Evolutionary conservation across 2,329 filamentous ascomycete genomes (phyloP), one percentile per base, ranked within the genome.

Genomic region (Aureobasidium sp.): DNA sequence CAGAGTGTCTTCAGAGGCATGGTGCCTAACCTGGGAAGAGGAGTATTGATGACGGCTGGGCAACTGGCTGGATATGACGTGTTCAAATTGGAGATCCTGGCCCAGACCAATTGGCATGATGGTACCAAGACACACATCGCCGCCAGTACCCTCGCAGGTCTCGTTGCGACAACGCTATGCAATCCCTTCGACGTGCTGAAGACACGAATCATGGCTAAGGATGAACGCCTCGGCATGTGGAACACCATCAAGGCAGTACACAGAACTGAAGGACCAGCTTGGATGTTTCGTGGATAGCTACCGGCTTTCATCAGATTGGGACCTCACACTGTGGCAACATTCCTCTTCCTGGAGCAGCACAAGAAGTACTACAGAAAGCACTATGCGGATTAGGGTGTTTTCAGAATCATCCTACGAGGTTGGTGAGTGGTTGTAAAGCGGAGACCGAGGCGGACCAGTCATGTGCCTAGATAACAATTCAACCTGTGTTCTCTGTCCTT

Each of bases 201-300:
- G 81, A 96, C 91, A 10, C 81, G 89, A 27, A 84, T 95, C 69
- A 96, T 96, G 91, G 88, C 86, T 65, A 70, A 81, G 62, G 77
- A 78, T 13, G 71, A 83, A 65, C 75, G 74, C 39, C 75, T 82
- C 66, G 79, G 82, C 29, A 75, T 94, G 34, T 66, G 83, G 3
- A 78, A 77, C 62, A 73, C 92, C 26, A 75, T 95, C 60, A 76
- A 78, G 46, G 85, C 89, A 48, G 86, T 92, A 36, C 89, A 86
- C 66, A 81, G 79, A 61, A 77, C 82, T 20, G 89, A 95, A 71
- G 91, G 91, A 1, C 73, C 89, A 55, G 76, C 81, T 48, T 96
- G 91, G 91, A 87, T 93, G 82, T 95, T 95, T 76, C 89, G 90
- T 74, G 91, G 91, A 64, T 95, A 90, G 90, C 85, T 92, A 51